Evolutionary conservation across 257 asterid species (phyloP).

Genomic region (Solanum tarijense): DNA sequence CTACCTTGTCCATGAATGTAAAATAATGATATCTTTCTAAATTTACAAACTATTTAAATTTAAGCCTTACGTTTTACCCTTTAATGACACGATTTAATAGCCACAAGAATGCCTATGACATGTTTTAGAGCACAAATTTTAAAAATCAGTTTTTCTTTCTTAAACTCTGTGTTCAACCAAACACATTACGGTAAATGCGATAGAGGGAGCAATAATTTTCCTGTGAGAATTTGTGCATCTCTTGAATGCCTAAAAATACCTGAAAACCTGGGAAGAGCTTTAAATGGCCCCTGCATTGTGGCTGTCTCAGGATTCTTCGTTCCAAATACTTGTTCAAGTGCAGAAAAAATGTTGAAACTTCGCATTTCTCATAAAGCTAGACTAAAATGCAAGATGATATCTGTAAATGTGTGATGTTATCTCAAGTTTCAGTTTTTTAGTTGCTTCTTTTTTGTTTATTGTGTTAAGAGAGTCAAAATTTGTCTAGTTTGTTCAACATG

Average conservation of each 20-base stretch:
- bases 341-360: not conserved
- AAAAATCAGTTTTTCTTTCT: not conserved
- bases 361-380: not conserved
- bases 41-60: not conserved
- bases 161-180: not conserved
- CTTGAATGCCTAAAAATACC: not conserved
- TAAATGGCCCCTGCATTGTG: not conserved
- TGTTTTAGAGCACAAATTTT: not conserved
- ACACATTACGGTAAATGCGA: not conserved
- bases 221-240: not conserved
- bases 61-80: not conserved
- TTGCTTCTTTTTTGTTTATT: not conserved
- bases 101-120: not conserved
- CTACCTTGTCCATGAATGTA: not conserved
- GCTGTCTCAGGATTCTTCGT: not conserved
- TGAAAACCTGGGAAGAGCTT: not conserved
- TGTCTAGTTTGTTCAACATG: not conserved
- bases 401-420: not conserved
- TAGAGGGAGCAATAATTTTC: not conserved
- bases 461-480: not conserved
- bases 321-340: not conserved
- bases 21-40: not conserved
- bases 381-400: not conserved
- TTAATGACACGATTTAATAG: not conserved
- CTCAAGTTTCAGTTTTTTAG: not conserved